Conservation (phyloP, 2,329 filamentous ascomycete genomes). For the Capronia coronata region DNA sequence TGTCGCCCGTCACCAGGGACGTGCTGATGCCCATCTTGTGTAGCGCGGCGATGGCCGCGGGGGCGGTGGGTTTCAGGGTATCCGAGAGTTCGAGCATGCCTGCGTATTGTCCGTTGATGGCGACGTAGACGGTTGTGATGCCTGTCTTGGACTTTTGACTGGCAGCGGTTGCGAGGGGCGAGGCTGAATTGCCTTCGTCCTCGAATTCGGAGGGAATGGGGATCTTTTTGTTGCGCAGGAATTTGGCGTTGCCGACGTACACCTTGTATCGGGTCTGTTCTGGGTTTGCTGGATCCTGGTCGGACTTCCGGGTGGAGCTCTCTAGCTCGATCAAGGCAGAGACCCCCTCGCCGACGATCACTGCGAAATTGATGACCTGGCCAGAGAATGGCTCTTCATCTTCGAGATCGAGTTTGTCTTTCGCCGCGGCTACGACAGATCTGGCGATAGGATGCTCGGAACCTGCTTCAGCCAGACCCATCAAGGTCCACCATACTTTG, state of each 20-base stretch:
- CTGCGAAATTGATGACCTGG: slow-evolving; percentile 76
- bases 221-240: slow-evolving; percentile 65
- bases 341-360: slow-evolving; percentile 76
- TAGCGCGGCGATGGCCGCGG: slow-evolving; percentile 72
- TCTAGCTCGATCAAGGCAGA: slow-evolving; percentile 64
- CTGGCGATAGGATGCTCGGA: slow-evolving; percentile 95
- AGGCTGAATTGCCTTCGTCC: slow-evolving; percentile 29
- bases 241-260: slow-evolving; percentile 75
- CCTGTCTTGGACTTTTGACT: slow-evolving; percentile 48
- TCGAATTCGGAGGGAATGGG: slow-evolving; percentile 38
- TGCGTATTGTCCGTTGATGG: slow-evolving; percentile 73
- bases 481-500: slow-evolving; percentile 87
- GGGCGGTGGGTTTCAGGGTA: slow-evolving; percentile 81
- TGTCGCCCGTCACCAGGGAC: slow-evolving; percentile 91
- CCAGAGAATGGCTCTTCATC: slow-evolving; percentile 72
- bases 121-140: slow-evolving; percentile 85
- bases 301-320: slow-evolving; percentile 55
- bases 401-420: slow-evolving; percentile 65
- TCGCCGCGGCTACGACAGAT: slow-evolving; percentile 71
- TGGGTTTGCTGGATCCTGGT: slow-evolving; percentile 52
- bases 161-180: slow-evolving; percentile 25
- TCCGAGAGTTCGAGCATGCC: slow-evolving; percentile 81
- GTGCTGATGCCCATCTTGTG: slow-evolving; percentile 78
- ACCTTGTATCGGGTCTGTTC: slow-evolving; percentile 62
- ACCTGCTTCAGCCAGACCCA: slow-evolving; percentile 90